Evolutionary conservation across 202 grass and related monocot genomes (phyloP), one percentile per base, ranked within the genome.

Genomic region (Setaria italica): DNA sequence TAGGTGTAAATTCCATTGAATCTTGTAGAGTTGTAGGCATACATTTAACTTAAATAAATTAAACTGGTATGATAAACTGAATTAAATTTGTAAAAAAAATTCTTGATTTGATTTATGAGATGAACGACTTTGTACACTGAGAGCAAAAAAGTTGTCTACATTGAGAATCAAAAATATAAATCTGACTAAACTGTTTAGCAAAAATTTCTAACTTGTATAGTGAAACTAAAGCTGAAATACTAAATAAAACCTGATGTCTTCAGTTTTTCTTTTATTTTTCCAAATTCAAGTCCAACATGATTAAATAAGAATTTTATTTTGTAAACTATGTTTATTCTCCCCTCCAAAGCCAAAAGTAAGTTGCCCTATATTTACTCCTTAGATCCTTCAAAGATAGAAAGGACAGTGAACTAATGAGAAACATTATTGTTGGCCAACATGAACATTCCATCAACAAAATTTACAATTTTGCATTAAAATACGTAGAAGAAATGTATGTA

Each of bases 351-450:
- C 30, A 79, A 62, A 42, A 42, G 20, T 32, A 60, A 35, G 21
- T 42, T 67, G 17, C 11, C 20, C 11, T 85, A 55, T 49, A 70
- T 70, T 42, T 56, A 54, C n/a, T 16, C 1, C 10, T 46, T 81
- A 43, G 9, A 82, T 71, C n/a, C 19, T 29, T 70, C 54, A 80
- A 54, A 53, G 7, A 55, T 34, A 65, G 12, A 45, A 30, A 86
- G 34, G 13, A 68, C 1, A 74, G 8, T 41, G 37, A 29, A 57
- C 57, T 68, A 81, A 75, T 87, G 69, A 34, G 17, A 72, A 64
- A 32, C 33, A 63, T 21, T 14, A 54, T 35, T 55, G 14, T 55
- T 74, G 51, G 30, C 30, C 66, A 68, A 54, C 7, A 19, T 35
- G 32, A 74, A 33, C 30, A 74, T 55, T 55, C 16, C 13, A 30